phyloP scores from a whole-genome alignment of 495 filamentous ascomycete genomes.

The Durotheca rogersii region DNA sequence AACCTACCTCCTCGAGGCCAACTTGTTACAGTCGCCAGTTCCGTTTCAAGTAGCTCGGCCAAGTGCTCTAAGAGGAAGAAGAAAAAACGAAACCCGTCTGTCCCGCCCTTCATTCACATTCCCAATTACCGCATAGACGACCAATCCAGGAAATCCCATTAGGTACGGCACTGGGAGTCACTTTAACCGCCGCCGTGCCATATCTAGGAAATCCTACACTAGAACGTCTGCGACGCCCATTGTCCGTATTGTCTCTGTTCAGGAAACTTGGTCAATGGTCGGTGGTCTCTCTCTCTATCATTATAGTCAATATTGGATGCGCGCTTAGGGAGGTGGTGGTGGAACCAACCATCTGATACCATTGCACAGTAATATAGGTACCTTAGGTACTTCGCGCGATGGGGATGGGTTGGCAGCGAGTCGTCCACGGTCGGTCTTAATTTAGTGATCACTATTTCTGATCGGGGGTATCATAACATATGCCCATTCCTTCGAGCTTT shows the following conservation, averaged over 20 bases:
- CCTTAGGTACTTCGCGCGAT: too few relatives aligned
- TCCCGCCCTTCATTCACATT: too few relatives aligned
- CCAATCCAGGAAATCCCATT: too few relatives aligned
- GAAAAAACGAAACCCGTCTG: too few relatives aligned
- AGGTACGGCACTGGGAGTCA: background rate
- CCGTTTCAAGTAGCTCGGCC: constrained; percentile 3
- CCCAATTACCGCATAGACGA: too few relatives aligned
- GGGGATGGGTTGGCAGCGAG: too few relatives aligned
- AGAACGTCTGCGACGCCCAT: background rate
- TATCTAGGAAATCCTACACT: background rate
- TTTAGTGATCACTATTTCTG: constrained; percentile 9
- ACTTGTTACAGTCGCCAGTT: background rate
- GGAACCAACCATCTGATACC: too few relatives aligned
- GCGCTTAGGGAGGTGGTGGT: too few relatives aligned
- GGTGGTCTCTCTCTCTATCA: too few relatives aligned
- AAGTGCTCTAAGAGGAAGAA: too few relatives aligned
- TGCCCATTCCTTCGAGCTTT: background rate
- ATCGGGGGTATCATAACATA: constrained; percentile 25
- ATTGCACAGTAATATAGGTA: too few relatives aligned
- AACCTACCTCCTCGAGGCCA: background rate
- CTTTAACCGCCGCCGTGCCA: background rate
- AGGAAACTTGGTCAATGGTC: background rate
- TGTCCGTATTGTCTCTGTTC: background rate
- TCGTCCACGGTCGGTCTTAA: background rate
- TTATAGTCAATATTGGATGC: too few relatives aligned